Evolutionary conservation across 148 eudicot species (phyloP).

Genomic region (Dianthus caryophyllus): DNA sequence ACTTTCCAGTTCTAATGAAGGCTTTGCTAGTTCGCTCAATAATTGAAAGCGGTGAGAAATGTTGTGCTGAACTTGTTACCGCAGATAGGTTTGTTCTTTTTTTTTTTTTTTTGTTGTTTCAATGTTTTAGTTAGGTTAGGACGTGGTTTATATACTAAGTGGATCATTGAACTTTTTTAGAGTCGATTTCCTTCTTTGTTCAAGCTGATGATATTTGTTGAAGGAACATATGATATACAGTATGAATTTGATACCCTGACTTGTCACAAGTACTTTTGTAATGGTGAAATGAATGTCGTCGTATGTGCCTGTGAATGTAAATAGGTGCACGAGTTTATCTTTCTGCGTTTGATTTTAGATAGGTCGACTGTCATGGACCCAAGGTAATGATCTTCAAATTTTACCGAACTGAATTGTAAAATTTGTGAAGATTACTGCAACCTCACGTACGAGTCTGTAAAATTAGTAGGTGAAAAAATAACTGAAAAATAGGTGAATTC

Average conservation of each 20-base stretch:
- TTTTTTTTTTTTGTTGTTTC: no score
- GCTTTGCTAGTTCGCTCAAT: conserved; percentile 9
- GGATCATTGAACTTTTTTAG: background rate
- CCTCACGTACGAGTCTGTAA: no score
- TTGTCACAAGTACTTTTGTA: background rate
- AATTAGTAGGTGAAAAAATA: no score
- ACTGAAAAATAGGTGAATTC: no score
- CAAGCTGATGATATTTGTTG: background rate
- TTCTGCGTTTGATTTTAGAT: background rate
- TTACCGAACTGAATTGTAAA: no score
- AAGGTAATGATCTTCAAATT: no score
- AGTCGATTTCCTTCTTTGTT: background rate
- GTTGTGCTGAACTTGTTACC: conserved; percentile 8
- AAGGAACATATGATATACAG: background rate
- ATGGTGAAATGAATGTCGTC: background rate
- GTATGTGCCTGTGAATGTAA: background rate
- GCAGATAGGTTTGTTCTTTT: conserved; percentile 15
- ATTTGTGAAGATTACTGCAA: no score
- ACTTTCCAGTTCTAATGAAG: conserved; percentile 7
- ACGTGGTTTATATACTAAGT: conserved; percentile 5
- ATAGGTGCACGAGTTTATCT: background rate
- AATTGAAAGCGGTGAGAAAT: conserved; percentile 3
- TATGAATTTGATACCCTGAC: conserved; percentile 2
- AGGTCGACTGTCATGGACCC: no score
- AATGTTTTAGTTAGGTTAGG: background rate